phyloP scores from a whole-genome alignment of 225 moss, liverwort and hornwort species.

The Rhytidiadelphus loreus region DNA sequence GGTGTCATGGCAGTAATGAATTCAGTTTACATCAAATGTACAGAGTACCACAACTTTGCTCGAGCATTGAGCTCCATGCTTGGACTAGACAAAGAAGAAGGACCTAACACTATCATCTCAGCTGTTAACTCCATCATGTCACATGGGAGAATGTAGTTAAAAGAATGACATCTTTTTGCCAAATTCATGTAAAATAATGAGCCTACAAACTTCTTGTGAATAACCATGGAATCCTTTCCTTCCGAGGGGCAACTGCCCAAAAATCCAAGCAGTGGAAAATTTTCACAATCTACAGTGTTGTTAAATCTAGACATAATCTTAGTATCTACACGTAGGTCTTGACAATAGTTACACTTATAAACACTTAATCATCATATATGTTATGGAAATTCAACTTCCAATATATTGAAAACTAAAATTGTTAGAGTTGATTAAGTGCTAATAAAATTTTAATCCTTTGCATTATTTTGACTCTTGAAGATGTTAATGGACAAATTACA shows the following conservation, averaged over 20 bases:
- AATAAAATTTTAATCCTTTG: background rate
- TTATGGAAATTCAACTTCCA: background rate
- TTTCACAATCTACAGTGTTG: background rate
- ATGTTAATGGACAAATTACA: background rate
- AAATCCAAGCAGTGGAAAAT: background rate
- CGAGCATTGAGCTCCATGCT: conserved; percentile 78
- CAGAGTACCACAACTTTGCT: conserved; percentile 84
- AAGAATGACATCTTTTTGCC: background rate
- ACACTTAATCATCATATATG: background rate
- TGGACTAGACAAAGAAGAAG: conserved; percentile 68
- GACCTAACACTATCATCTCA: conserved; percentile 71
- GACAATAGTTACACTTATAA: background rate
- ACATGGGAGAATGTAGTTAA: background rate
- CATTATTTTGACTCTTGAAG: background rate
- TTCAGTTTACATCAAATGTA: conserved; percentile 74
- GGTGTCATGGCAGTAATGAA: conserved; percentile 87
- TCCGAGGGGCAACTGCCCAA: background rate
- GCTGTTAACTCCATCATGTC: conserved; percentile 51
- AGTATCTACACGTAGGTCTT: background rate
- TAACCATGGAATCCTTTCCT: background rate
- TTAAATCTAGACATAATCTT: background rate
- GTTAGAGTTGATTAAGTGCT: too few relatives aligned
- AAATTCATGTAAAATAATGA: background rate
- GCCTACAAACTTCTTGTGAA: background rate
- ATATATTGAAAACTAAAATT: background rate